phyloP scores from a whole-genome alignment of 495 filamentous ascomycete genomes.

The Neurospora sp. region DNA sequence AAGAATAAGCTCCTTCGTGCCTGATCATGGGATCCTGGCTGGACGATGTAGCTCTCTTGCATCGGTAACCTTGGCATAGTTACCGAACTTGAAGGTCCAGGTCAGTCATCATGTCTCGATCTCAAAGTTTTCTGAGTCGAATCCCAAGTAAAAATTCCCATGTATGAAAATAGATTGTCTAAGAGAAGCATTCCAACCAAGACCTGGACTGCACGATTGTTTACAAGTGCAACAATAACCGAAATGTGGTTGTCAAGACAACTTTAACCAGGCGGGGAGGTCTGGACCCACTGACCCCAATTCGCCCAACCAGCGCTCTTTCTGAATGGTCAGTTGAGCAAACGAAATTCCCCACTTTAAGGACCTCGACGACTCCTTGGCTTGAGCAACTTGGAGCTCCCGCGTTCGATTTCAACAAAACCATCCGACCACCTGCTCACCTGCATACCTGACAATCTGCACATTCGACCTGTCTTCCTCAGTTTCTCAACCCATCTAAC shows the following conservation, averaged over 20 bases:
- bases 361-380: neutral
- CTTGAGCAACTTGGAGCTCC: neutral
- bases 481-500: neutral
- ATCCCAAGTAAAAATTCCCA: neutral
- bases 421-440: neutral
- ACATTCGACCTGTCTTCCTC: neutral
- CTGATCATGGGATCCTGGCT: neutral
- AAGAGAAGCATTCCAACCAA: neutral
- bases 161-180: neutral
- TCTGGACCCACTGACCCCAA: neutral
- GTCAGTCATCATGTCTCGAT: neutral
- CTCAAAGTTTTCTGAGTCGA: neutral
- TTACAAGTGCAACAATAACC: neutral
- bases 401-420: neutral
- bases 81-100: neutral
- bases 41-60: neutral
- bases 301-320: neutral
- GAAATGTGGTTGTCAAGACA: neutral
- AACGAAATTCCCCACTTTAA: neutral
- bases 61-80: neutral
- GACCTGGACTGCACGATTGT: neutral
- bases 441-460: neutral
- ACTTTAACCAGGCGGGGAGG: neutral
- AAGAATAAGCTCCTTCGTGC: neutral
- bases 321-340: neutral